Evolutionary conservation across 176 grass and related monocot species (phyloP), one percentile per base, ranked within the genome.

Genomic region (Oryza officinalis): DNA sequence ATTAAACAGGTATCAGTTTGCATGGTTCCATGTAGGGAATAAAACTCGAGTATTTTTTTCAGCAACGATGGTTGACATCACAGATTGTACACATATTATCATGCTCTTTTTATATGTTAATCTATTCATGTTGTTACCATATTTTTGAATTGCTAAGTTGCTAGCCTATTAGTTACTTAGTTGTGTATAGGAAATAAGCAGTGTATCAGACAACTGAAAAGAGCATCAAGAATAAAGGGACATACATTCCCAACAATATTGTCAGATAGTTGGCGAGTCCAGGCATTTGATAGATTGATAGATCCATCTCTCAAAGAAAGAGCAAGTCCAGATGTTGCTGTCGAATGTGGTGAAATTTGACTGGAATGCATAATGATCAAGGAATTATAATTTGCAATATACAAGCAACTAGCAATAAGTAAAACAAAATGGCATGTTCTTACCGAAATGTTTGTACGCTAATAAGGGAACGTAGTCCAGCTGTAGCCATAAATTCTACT

Each of bases 221-320:
- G 28, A 60, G n/a, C 25, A 84, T 60, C 54, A 63, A 80, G 69
- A 30, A 33, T 46, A 80, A 85, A 64, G 69, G 44, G 78, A 40
- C 83, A 89, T 99, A 99, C 96, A 92, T 94, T 92, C 65, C 91
- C 96, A 78, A 96, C 86, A 85, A 83, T 76, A 72, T 90, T 71
- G 65, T 96, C 96, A 83, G 93, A 92, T 82, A 99, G 74, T 90
- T 96, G 93, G 72, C 96, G 91, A 81, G 87, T 92, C 96, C 96
- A 99, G 27, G 86, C 87, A 83, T 99, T 99, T 68, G 96, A 94
- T 46, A 99, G 87, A 75, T 96, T 96, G 63, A 96, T 75, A 81
- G 93, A 99, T 52, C 96, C 96, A 74, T 99, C 96, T 81, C 87
- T 89, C 78, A 99, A 85, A 67, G 93, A 99, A 81, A 99, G 32